Evolutionary conservation across 2,329 filamentous ascomycete genomes (phyloP), one percentile per base, ranked within the genome.

Genomic region (Cytospora piceicola): DNA sequence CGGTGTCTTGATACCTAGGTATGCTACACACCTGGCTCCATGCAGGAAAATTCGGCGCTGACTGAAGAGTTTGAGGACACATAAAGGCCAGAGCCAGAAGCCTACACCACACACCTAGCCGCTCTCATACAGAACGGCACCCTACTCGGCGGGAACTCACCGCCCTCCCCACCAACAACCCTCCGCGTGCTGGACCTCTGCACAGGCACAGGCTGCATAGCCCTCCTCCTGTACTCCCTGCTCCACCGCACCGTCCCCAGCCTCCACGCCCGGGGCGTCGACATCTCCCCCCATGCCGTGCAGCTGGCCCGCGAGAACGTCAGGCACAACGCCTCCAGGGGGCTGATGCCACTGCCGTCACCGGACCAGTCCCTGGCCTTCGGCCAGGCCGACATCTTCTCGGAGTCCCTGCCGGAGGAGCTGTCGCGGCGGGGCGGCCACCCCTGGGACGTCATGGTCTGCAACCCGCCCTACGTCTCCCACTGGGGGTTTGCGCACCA

Each of bases 391-490:
- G 68, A 88, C 66, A 75, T 88, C 17, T 86, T 87, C 67, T 72
- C 74, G 8, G 76, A 82, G 20, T 72, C 70, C 22, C 20, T 65
- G 17, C 14, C 65, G 6, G 52, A 42, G 3, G 17, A 20, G 14
- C 24, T 7, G 14, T 27, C 22, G 9, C 32, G 20, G 24, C 32
- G 60, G 27, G n/a, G 34, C 14, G 36, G 29, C 11, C 17, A 9
- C 29, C 17, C 32, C 61, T 83, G 75, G 72, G 88, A 96, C 68
- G 78, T 98, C 4, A 77, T 99, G 1, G 85, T 95, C 42, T 91
- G 91, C 1, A 99, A 99, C 73, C 95, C 95, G 20, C 95, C 95
- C 0, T 98, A 98, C 75, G 89, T 98, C 59, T 96, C 93, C 2
- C 79, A 81, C 0, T 70, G 74, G 49, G 85, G 85, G 9, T 93